Conservation (phyloP, 2,329 filamentous ascomycete genomes). For the Ophiosphaerella herpotricha region DNA sequence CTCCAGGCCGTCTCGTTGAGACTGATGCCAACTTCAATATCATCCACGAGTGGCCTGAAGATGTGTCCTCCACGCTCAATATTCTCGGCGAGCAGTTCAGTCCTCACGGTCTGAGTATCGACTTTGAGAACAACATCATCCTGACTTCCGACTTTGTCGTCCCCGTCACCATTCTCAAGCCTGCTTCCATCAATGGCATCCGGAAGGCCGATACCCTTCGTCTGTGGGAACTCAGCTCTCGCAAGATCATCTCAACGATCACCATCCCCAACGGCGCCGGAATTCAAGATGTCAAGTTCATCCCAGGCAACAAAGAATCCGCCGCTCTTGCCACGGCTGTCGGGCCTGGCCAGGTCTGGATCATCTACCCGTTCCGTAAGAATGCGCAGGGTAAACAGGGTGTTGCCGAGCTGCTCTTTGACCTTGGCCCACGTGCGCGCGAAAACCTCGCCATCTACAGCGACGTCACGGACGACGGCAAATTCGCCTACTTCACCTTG, state of each 20-base stretch:
- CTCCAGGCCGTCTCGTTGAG: conserved; percentile 64
- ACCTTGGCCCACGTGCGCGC: conserved; percentile 61
- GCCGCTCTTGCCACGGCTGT: conserved; percentile 66
- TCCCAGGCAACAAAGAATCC: conserved; percentile 62
- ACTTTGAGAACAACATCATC: conserved; percentile 62
- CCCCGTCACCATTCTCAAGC: conserved; percentile 65
- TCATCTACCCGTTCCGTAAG: conserved; percentile 66
- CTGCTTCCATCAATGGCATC: conserved; percentile 55
- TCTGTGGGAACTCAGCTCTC: conserved; percentile 60
- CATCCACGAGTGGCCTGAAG: conserved; percentile 66
- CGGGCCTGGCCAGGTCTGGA: conserved; percentile 64
- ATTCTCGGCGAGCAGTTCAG: conserved; percentile 64
- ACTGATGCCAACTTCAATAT: conserved; percentile 64
- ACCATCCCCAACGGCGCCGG: conserved; percentile 63
- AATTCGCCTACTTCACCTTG: conserved; percentile 63
- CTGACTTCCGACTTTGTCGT: conserved; percentile 68
- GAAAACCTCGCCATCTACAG: conserved; percentile 64
- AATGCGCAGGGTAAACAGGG: conserved; percentile 62
- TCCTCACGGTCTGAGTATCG: conserved; percentile 64
- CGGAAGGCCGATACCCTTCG: conserved; percentile 62
- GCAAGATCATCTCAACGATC: conserved; percentile 64
- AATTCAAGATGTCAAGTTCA: conserved; percentile 70
- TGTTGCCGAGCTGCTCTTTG: conserved; percentile 62
- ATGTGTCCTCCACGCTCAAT: conserved; percentile 59
- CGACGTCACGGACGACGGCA: conserved; percentile 63